Conservation (phyloP, 2,329 filamentous ascomycete genomes). For the Monilinia laxa region DNA sequence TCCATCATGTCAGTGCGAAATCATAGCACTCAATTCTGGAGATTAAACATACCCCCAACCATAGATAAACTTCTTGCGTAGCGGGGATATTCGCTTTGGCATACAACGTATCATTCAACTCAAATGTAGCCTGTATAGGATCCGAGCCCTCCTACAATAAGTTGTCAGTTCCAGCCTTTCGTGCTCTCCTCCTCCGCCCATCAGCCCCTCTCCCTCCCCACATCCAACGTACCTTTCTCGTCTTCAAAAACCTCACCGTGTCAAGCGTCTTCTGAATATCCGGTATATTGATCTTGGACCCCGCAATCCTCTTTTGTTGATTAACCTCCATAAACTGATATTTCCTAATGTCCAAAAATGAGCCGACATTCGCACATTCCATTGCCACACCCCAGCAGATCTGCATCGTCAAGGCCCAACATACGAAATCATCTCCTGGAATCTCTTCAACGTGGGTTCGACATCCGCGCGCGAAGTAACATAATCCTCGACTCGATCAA, state of each 20-base stretch:
- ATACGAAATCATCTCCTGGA: slow-evolving; percentile 92
- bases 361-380: slow-evolving; percentile 1
- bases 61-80: slow-evolving; percentile 90
- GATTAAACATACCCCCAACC: slow-evolving; percentile 73
- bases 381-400: neutral
- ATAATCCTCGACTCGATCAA: slow-evolving; percentile 87
- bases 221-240: slow-evolving; percentile 59
- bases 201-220: neutral
- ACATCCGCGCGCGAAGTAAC: slow-evolving; percentile 75
- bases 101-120: slow-evolving; percentile 94
- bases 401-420: slow-evolving; percentile 30
- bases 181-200: neutral
- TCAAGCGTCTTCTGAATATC: slow-evolving; percentile 96
- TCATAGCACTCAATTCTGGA: neutral
- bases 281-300: slow-evolving; percentile 90
- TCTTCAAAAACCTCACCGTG: slow-evolving; percentile 80
- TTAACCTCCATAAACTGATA: slow-evolving; percentile 99
- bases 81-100: slow-evolving; percentile 80
- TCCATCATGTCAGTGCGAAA: slow-evolving; percentile 26
- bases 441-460: slow-evolving; percentile 75
- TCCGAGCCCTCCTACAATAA: slow-evolving; percentile 48
- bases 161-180: slow-evolving; percentile 25
- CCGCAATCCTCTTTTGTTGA: slow-evolving; percentile 76
- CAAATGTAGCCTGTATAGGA: slow-evolving; percentile 87
- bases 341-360: slow-evolving; percentile 62